These are phyloP conservation scores for Eucalyptus dawsonii DNA, from an alignment of 345 rosid genomes.

Conservation along the genomic window DNA sequence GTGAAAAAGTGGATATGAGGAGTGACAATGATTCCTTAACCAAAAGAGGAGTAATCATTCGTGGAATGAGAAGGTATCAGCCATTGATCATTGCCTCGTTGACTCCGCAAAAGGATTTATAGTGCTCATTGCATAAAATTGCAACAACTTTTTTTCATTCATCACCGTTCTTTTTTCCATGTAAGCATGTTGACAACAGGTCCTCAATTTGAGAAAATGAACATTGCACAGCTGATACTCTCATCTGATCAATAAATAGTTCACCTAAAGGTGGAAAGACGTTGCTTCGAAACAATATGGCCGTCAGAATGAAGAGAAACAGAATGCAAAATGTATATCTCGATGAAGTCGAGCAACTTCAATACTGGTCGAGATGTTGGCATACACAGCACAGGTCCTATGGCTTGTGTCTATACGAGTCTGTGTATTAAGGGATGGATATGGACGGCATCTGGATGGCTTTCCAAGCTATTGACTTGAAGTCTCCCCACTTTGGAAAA, in stretches of 20 bases:
- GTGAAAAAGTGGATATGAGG: not conserved
- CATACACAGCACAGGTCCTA: not conserved
- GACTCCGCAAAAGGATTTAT: not conserved
- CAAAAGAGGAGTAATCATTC: not conserved
- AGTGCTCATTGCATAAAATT: not conserved
- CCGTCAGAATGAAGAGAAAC: not conserved
- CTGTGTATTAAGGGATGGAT: not conserved
- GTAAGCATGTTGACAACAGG: not conserved
- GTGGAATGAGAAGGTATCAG: not conserved
- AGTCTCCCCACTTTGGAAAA: not conserved
- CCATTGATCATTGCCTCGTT: not conserved
- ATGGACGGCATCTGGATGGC: not conserved
- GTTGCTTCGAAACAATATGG: not conserved
- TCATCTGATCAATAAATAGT: not conserved
- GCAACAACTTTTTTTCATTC: not conserved
- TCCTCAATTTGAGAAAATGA: not conserved
- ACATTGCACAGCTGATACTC: not conserved
- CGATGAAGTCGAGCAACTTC: not conserved
- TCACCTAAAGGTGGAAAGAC: not conserved
- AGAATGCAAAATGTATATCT: too few species aligned
- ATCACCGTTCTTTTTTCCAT: not conserved
- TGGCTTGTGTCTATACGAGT: not conserved
- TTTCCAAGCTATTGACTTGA: not conserved
- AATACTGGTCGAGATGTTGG: not conserved
- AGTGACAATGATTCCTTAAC: not conserved